Evolutionary conservation across 768 basidiomycete genomes (phyloP).

Genomic region (Amanita phalloides): DNA sequence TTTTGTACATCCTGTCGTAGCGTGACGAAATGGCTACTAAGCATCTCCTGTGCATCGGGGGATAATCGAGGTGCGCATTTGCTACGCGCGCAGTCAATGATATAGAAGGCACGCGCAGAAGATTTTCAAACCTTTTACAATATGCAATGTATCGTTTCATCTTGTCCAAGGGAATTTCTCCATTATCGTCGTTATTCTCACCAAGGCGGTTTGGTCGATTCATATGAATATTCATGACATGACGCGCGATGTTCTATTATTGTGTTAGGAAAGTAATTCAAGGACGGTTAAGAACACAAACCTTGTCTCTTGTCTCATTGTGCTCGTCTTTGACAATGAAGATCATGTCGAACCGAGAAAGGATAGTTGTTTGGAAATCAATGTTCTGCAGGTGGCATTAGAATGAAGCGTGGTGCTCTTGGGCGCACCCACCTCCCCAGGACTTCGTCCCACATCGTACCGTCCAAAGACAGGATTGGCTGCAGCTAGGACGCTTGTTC

Average conservation of each 20-base stretch:
- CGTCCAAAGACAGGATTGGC: slow-evolving; percentile 97
- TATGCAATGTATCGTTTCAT: slow-evolving; percentile 98
- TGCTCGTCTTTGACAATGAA: slow-evolving; percentile 99
- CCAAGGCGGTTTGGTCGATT: slow-evolving; percentile 68
- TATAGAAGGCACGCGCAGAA: not conserved
- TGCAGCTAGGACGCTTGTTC: slow-evolving; percentile 92
- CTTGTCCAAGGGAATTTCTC: slow-evolving; percentile 92
- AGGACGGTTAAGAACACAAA: slow-evolving; percentile 21
- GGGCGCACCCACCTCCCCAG: slow-evolving; percentile 61
- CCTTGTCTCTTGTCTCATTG: slow-evolving; percentile 86
- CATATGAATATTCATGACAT: slow-evolving; percentile 99
- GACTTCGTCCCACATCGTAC: slow-evolving; percentile 94
- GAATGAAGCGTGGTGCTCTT: not conserved
- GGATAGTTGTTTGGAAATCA: slow-evolving; percentile 95
- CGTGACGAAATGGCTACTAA: slow-evolving; percentile 90
- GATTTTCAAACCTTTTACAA: slow-evolving; percentile 69
- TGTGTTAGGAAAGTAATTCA: not conserved
- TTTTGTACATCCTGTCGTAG: slow-evolving; percentile 90
- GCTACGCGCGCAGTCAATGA: slow-evolving; percentile 26
- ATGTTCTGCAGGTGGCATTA: slow-evolving; percentile 50
- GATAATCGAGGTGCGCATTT: slow-evolving; percentile 96
- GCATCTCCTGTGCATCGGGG: slow-evolving; percentile 89
- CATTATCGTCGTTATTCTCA: slow-evolving; percentile 56
- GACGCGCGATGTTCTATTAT: slow-evolving; percentile 80
- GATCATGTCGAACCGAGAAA: slow-evolving; percentile 99